These are phyloP conservation scores for Saururus chinensis DNA, from an alignment of 164 flowering plant genomes.

Conservation along the genomic window DNA sequence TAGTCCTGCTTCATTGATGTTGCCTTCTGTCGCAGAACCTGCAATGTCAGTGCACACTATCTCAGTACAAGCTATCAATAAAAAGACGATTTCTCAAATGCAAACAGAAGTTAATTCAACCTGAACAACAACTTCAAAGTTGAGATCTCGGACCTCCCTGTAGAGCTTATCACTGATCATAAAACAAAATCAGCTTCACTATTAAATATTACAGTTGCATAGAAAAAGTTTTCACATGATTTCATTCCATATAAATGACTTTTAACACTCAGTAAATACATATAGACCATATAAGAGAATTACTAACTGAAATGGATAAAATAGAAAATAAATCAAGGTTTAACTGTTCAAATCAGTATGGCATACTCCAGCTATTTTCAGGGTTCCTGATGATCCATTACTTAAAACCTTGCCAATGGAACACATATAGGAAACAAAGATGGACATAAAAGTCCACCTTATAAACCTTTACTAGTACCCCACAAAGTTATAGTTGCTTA, in stretches of 20 bases:
- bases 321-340: neutral
- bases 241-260: neutral
- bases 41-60: constrained; percentile 35
- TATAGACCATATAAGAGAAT: neutral
- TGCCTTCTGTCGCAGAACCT: constrained; percentile 97
- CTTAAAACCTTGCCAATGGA: neutral
- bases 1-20: constrained; percentile 99
- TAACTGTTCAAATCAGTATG: neutral
- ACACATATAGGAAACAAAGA: neutral
- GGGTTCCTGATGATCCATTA: neutral
- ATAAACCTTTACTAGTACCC: too few relatives aligned
- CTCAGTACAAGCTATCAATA: constrained; percentile 9
- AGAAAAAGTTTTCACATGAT: neutral
- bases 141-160: constrained; percentile 92
- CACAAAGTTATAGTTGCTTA: too few relatives aligned
- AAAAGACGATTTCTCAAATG: neutral
- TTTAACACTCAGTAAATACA: neutral
- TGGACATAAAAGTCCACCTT: neutral
- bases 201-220: neutral
- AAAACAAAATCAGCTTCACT: neutral
- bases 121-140: constrained; percentile 98
- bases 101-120: constrained; percentile 26
- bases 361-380: neutral
- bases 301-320: too few relatives aligned
- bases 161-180: constrained; percentile 78